Evolutionary conservation across 257 asterid genomes (phyloP), one percentile per base, ranked within the genome.

Genomic region (Plantago ovata): DNA sequence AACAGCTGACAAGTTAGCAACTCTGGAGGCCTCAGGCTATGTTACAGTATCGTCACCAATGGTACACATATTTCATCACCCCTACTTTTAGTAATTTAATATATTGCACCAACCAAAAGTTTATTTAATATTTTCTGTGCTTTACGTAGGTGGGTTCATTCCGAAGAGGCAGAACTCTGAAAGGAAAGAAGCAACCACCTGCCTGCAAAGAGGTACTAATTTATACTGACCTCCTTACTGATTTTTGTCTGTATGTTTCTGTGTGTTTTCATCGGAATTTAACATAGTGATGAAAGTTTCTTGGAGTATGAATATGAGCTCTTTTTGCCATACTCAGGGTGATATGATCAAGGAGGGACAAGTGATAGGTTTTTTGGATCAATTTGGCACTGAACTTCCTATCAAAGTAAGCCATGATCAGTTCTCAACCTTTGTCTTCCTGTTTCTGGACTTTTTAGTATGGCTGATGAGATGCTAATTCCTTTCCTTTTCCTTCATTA

Each of bases 161-260:
- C 69, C 72, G 71, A 64, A 77, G 87, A 67, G 83, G 75, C 63
- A 78, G 75, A 71, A 73, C 87, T 45, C 10, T 71, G 56, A 84
- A 84, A 64, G 94, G 94, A 71, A 79, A 81, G 79, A 74, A 62
- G 68, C 84, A 69, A 56, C 81, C 81, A 46, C 81, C 78, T 61
- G 62, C 75, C 10, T 74, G 85, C 63, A 79, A 84, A 71, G 86
- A 79, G 94, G 86, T 84, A 70, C 12, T 20, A 13, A 22, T 50
- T 4, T 33, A 1, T 22, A 53, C 18, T 2, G 44, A 14, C 44
- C 49, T 47, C 18, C 33, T 9, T 19, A 28, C 36, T 2, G 5
- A 24, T 24, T 28, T 28, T 6, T 28, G 7, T 28, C 36, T 28
- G 36, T 28, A 28, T 28, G 36, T 28, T 28, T 28, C 36, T 28